Base-by-base conservation (phyloP, 805 yeast genomes). In the Pichia manshurica region DNA sequence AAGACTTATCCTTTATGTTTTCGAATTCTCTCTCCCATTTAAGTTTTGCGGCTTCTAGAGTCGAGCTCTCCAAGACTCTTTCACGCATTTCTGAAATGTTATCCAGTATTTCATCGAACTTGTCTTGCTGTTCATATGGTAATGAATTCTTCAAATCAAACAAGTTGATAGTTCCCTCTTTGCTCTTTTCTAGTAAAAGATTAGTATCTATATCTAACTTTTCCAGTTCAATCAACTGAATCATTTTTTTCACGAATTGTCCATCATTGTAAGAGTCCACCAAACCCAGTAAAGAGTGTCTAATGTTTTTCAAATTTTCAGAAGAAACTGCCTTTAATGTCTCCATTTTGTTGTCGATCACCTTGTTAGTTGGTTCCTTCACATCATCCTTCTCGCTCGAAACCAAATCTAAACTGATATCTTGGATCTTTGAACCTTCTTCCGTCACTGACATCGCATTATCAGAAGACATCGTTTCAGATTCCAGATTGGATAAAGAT, bases 11-110 rank as follows among this genome's bases (percentile, higher is more conserved):
- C 48, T 62, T 64, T 22, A 62, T 45, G 29, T 53, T 58, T 56
- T 87, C 95, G 56, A 78, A 84, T 53, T 82, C 90, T 55, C 81
- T 82, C 61, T 79, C 82, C 99, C 99, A 91, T 63, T 86, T 84
- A 58, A 83, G 87, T 53, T 78, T 79, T 0, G 98, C 95, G 1
- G 91, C 90, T 53, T 85, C 90, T 1, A 86, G 71, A 3, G 96
- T 91, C 49, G 84, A 75, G 17, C 79, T 70, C 65, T 93, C 99
- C 29, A 93, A 62, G 28, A 75, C 75, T 40, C 77, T 70, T 63
- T 93, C 96, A 61, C 99, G 78, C 22, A 78, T 79, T 47, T 77
- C 78, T 55, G 93, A 90, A 55, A 84, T 78, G 2, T 72, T 64
- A 53, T 88, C 90, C 42, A 93, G 65, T 0, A 81, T 75, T 17